A percentile compares a stretch with the other conserved stretches of the same genome.
These are phyloP conservation scores for Ceratocystis albifundus DNA, from an alignment of 2,329 filamentous ascomycete genomes.

Conservation along the genomic window DNA sequence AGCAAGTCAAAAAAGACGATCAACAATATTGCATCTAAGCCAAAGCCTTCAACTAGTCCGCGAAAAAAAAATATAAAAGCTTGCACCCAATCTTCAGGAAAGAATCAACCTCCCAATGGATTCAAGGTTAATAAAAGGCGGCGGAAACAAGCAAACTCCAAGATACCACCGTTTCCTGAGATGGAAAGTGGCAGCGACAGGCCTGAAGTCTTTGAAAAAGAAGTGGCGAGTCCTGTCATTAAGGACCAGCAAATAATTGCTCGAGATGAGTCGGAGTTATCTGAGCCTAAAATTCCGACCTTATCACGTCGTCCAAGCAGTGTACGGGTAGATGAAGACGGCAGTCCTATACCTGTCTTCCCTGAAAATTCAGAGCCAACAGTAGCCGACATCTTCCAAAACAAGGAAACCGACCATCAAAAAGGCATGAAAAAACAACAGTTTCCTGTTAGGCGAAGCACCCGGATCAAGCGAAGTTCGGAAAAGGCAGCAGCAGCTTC, in stretches of 20 bases:
- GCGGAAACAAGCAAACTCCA: constrained; percentile 4
- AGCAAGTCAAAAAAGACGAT: not conserved
- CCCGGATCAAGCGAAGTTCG: not conserved
- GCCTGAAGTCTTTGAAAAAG: not conserved
- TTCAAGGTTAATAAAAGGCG: not conserved
- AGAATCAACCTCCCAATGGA: not conserved
- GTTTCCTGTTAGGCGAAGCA: not conserved
- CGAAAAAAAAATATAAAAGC: not conserved
- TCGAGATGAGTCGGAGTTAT: constrained; percentile 7
- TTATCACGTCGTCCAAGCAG: constrained; percentile 15
- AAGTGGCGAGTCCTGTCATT: not conserved
- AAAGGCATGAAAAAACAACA: not conserved
- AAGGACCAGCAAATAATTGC: not conserved
- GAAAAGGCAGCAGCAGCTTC: not conserved
- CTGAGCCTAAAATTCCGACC: constrained; percentile 3
- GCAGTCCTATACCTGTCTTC: constrained; percentile 19
- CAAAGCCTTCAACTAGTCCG: not conserved
- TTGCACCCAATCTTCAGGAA: not conserved
- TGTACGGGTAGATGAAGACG: constrained; percentile 18
- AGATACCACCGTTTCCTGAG: constrained; percentile 15
- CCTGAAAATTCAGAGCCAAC: not conserved
- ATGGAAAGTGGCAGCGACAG: constrained; percentile 5
- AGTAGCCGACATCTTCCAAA: not conserved
- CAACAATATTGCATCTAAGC: not conserved
- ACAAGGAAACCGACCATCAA: not conserved